phyloP scores from a whole-genome alignment of 129 eudicot genomes.

The Centella asiatica region DNA sequence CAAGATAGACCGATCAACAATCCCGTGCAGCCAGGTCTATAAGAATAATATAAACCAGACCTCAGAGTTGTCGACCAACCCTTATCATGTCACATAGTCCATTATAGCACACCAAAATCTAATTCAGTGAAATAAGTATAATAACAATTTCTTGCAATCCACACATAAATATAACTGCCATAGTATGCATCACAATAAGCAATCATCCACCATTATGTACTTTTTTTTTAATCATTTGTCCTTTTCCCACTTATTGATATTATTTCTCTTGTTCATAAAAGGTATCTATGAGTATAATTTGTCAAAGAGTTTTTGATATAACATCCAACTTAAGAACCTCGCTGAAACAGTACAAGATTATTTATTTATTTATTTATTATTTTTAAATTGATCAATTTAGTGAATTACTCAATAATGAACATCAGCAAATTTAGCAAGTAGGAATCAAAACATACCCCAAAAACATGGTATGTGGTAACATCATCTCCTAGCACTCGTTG shows the following conservation, averaged over 20 bases:
- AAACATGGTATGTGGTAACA: constrained; percentile 72
- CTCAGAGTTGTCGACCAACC: background rate
- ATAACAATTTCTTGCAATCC: background rate
- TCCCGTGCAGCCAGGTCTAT: background rate
- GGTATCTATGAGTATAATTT: too few species aligned
- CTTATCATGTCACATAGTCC: background rate
- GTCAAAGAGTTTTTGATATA: too few species aligned
- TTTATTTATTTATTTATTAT: too few species aligned
- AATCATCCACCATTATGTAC: background rate
- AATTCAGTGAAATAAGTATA: background rate
- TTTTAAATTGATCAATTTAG: too few species aligned
- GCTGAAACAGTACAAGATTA: too few species aligned
- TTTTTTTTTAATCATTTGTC: too few species aligned
- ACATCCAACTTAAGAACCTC: too few species aligned
- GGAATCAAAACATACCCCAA: constrained; percentile 43
- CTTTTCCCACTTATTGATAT: too few species aligned
- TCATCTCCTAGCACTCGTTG: constrained; percentile 79
- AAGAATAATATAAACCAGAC: background rate
- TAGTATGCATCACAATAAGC: background rate
- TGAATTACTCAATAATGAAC: too few species aligned
- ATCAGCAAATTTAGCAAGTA: background rate
- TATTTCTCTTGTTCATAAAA: too few species aligned
- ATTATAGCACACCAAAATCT: background rate
- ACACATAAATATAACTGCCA: background rate
- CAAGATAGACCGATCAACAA: too few species aligned